Conservation (phyloP, 176 grass and related monocot species). For the Canna indica region DNA sequence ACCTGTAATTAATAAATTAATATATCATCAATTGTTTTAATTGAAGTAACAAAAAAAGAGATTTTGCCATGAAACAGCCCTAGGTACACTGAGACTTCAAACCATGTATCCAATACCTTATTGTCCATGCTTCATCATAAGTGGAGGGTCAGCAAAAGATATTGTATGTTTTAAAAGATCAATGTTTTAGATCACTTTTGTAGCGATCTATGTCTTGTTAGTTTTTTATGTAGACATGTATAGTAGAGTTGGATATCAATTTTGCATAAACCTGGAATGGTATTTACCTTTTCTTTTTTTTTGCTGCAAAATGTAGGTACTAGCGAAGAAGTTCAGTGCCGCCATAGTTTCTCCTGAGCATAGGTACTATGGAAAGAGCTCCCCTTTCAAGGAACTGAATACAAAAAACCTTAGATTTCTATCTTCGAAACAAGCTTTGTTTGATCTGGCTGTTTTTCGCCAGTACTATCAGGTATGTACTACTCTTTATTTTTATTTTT, state of each 20-base stretch:
- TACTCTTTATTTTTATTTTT: background rate
- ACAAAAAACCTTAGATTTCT: slow-evolving; percentile 79
- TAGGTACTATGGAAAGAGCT: slow-evolving; percentile 94
- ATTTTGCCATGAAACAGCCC: too few relatives aligned
- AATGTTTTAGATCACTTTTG: background rate
- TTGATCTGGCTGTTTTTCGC: slow-evolving; percentile 83
- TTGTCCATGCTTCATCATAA: background rate
- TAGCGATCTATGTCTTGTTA: background rate
- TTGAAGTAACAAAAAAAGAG: too few relatives aligned
- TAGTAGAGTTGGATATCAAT: background rate
- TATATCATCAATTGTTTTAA: too few relatives aligned
- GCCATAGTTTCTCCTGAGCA: slow-evolving; percentile 85
- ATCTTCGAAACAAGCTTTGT: slow-evolving; percentile 94
- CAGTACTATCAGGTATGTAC: slow-evolving; percentile 64
- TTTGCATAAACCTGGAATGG: background rate
- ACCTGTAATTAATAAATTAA: too few relatives aligned
- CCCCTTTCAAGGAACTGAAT: slow-evolving; percentile 55
- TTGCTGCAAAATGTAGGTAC: slow-evolving; percentile 32
- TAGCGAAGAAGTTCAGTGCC: slow-evolving; percentile 88
- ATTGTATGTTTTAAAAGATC: background rate
- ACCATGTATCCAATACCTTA: too few relatives aligned
- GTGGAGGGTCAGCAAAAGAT: background rate
- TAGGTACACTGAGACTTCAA: too few relatives aligned
- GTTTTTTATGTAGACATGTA: background rate
- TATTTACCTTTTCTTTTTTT: too few relatives aligned